Evolutionary conservation across 192 early-diverging fungal genomes (phyloP), one percentile per base, ranked within the genome.

Genomic region (Entophlyctis luteolus): DNA sequence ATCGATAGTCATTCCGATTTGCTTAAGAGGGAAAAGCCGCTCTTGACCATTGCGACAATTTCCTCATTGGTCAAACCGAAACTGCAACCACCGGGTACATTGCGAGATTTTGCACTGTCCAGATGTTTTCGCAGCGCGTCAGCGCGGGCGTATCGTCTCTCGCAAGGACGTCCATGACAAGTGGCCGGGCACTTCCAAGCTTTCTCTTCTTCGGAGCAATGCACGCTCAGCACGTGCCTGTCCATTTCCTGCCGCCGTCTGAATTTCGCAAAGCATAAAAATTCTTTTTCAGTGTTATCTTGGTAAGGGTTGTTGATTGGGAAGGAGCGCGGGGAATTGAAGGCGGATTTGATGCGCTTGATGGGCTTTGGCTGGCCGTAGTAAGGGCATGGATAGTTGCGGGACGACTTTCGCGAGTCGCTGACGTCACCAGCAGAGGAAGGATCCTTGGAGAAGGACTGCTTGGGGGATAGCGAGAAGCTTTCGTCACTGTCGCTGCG

Each of bases 101-200:
- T 35, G 4, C 53, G 25, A 49, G 55, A 59, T 32, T 48, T 38
- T 4, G 18, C 25, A 18, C 34, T 42, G 36, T 48, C 67, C 39
- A 69, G 33, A 69, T 69, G 67, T 56, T 56, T 69, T 57, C 56
- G 22, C 42, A 69, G 42, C 2, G 67, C 67, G 35, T 69, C 67
- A 20, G 55, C 67, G 37, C 67, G 56, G 25, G 67, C 67, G 59
- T 59, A 69, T 0, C 67, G 4, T 35, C 39, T 38, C 45, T 57
- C 67, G 32, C 67, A 69, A 8, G 23, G 18, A 48, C 25, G 6
- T 12, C 50, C 50, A 23, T 28, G 1, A 53, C 14, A 1, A 20
- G 50, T 20, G 22, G 38, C 67, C 22, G 67, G 67, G 50, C 67
- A 69, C 28, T 47, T 45, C 54, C 54, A 69, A 5, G 33, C 55